Conservation (phyloP, 495 filamentous ascomycete genomes). For the Penicillium subrubescens region DNA sequence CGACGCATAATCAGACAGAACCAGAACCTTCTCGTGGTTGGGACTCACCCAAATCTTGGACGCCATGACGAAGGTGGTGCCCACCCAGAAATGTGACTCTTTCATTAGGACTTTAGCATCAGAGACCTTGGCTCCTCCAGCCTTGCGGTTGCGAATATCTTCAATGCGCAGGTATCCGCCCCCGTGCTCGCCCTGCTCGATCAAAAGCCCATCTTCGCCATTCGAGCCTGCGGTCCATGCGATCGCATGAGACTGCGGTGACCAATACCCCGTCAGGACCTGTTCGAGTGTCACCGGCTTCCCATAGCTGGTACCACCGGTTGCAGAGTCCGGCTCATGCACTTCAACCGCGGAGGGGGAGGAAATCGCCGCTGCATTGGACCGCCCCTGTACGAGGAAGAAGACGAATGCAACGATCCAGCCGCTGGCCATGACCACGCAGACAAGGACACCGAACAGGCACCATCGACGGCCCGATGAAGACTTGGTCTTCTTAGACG, state of each 20-base stretch:
- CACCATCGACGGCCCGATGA: slow-evolving; percentile 55
- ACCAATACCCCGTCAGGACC: slow-evolving; percentile 74
- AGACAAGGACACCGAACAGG: slow-evolving; percentile 63
- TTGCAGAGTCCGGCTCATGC: slow-evolving; percentile 65
- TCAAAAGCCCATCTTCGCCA: slow-evolving; percentile 82
- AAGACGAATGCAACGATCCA: slow-evolving; percentile 80
- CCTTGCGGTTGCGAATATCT: slow-evolving; percentile 68
- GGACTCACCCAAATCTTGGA: slow-evolving; percentile 71
- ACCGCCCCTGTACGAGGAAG: slow-evolving; percentile 62
- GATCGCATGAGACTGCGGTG: slow-evolving; percentile 66
- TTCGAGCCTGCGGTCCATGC: slow-evolving; percentile 85
- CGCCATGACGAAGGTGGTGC: slow-evolving; percentile 52
- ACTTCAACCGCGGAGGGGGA: slow-evolving; percentile 24
- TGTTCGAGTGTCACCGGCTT: slow-evolving; percentile 82
- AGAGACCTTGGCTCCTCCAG: slow-evolving; percentile 43
- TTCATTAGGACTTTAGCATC: slow-evolving; percentile 75
- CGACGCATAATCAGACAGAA: slow-evolving; percentile 65
- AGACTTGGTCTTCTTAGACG: slow-evolving; percentile 22
- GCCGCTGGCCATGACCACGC: slow-evolving; percentile 52
- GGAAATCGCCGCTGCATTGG: slow-evolving; percentile 22
- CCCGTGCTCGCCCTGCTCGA: slow-evolving; percentile 61
- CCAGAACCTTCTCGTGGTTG: slow-evolving; percentile 80
- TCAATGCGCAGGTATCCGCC: slow-evolving; percentile 83
- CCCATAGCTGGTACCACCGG: slow-evolving; percentile 64
- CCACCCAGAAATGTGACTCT: slow-evolving; percentile 59